Evolutionary conservation across 192 early-diverging fungal species (phyloP).

Genomic region (Coemansia sp.): DNA sequence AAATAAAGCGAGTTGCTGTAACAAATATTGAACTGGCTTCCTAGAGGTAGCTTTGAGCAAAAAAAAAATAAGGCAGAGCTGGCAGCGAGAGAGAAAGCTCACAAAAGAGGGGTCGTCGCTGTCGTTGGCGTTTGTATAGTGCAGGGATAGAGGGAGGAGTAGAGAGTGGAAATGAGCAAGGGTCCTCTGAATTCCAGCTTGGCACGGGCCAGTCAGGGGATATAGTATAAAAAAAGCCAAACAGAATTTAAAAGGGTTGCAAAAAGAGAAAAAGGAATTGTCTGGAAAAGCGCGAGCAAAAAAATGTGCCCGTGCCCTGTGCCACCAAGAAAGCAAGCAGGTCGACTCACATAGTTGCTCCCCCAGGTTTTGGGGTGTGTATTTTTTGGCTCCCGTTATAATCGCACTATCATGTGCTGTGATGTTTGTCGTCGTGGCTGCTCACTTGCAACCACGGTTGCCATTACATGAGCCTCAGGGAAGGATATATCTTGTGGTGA

Average conservation of each 20-base stretch:
- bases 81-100: not conserved
- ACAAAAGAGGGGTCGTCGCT: not conserved
- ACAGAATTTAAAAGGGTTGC: not conserved
- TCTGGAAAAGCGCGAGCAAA: not conserved
- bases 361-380: not conserved
- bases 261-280: conserved; percentile 4
- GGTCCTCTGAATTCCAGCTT: not conserved
- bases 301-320: not conserved
- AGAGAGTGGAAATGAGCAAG: not conserved
- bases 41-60: not conserved
- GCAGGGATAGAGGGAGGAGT: not conserved
- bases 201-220: conserved; percentile 11
- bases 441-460: not conserved
- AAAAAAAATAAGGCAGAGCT: not conserved
- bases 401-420: conserved; percentile 9
- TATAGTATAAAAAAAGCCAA: not conserved
- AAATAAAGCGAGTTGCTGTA: not conserved
- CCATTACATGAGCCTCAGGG: too few species aligned
- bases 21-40: not conserved
- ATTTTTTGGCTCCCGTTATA: not conserved
- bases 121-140: not conserved
- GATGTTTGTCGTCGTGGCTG: not conserved
- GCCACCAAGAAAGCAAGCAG: not conserved
- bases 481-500: too few species aligned
- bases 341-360: not conserved